Base-by-base conservation (phyloP, 495 filamentous ascomycete species). In the Pseudotulostoma volvatum region DNA sequence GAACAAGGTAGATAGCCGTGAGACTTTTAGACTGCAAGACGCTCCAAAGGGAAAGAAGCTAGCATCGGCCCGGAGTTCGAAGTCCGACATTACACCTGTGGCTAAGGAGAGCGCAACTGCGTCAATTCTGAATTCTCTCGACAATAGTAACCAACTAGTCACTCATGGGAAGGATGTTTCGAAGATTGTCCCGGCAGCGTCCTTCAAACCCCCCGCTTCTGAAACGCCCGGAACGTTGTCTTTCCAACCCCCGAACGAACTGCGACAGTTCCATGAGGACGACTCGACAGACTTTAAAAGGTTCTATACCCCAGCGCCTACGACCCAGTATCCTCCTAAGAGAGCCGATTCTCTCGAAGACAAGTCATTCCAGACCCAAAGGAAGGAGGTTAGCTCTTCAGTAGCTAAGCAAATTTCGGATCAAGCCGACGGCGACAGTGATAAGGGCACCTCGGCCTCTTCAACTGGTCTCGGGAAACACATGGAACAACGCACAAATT, bases 11-110 rank as follows among this genome's bases (percentile, higher is more conserved):
- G 39, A 40, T 43, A 39, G 38, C 34, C 33, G 54, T 45, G 65
- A 83, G 32, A 70, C 71, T 17, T 87, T 88, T 59, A 80, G 70
- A 54, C 53, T 88, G 40, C 79, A 82, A 46, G 79, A 87, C 25
- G 80, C 76, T 3, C 79, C 81, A 1, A 79, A 76, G 50, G 69
- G 60, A 34, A 79, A 74, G 59, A 76, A 72, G 59, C 54, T 71
- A 0, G 57, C 58, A 9, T 73, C 76, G n/a, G 65, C 73, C 41
- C 76, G 70, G 36, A 74, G 70, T 46, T 86, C 83, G 8, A 65
- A 74, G 42, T 71, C 73, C 1, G 72, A 71, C 35, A 35, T 64
- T n/a, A 57, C 47, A 4, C 32, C 47, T 38, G 43, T 44, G 19
- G 31, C 55, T 32, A 44, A 55, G 35, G 45, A 59, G 31, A 50